Base-by-base conservation (phyloP, 2,329 filamentous ascomycete species). In the Aphanocladium album region DNA sequence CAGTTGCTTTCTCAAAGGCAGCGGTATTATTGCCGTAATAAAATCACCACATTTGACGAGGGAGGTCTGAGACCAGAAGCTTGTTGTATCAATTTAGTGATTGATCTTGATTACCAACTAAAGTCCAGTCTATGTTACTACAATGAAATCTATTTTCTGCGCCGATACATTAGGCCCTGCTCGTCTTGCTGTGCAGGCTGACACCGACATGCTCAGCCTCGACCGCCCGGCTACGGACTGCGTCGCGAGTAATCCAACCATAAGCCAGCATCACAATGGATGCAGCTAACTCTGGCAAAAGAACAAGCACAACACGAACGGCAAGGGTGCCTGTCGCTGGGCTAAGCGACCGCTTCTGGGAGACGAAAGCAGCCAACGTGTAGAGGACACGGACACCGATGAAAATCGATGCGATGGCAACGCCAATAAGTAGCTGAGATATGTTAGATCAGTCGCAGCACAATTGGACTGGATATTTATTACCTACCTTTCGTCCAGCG, bases 301-400 rank as follows among this genome's bases (percentile, higher is more conserved):
- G 33, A 6, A 57, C 23, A 12, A 62, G 45, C 8, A 45, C 49
- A 2, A 62, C 51, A 21, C 50, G 60, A 11, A 62, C 37, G 5
- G 50, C 56, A 9, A 59, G 14, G 5, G 33, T 55, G 25, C 60
- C 56, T 1, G 55, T 56, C 11, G 35, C 25, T 6, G 60, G 60
- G 19, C 37, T 56, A 0, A 62, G 51, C 7, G 49, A 54, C 27
- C 23, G 17, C 9, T 59, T 50, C 33, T 62, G 55, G 1, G 55
- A 41, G 49, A 59, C 19, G 12, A 62, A 62, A 6, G 60, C 60
- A 37, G 23, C 60, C 23, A 62, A 50, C 1, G 50, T 62, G 16
- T 62, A 51, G 37, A 62, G 3, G 14, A 54, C 45, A 23, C 63
- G 16, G 27, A 62, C 27, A 23, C 56, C 35, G 23, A 64, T 60